phyloP scores from a whole-genome alignment of 805 yeast genomes.

The Torulaspora quercuum region DNA sequence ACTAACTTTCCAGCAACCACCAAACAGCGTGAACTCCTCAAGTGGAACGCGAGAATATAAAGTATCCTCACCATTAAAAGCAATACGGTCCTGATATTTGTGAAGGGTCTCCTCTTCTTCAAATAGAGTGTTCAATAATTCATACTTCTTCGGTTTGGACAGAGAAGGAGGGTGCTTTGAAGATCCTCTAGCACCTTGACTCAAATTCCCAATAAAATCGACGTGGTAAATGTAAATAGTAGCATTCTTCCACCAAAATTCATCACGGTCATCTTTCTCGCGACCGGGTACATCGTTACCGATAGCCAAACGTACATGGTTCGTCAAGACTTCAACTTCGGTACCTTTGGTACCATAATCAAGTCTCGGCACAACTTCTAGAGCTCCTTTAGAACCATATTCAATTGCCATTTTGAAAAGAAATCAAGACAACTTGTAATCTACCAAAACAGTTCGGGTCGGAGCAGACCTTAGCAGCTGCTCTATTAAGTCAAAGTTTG shows the following conservation, averaged over 20 bases:
- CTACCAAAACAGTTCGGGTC: no score
- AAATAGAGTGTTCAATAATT: slow-evolving; percentile 21
- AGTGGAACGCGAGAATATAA: slow-evolving; percentile 24
- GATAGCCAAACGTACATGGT: slow-evolving; percentile 17
- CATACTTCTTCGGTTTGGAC: slow-evolving; percentile 22
- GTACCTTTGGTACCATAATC: slow-evolving; percentile 30
- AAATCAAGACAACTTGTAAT: no score
- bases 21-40: slow-evolving; percentile 26
- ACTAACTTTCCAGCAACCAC: slow-evolving; percentile 27
- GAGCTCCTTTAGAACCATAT: slow-evolving; percentile 5
- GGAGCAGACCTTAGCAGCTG: no score
- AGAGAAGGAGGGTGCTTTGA: slow-evolving; percentile 18
- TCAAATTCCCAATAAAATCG: slow-evolving; percentile 13
- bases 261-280: background rate
- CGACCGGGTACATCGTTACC: slow-evolving; percentile 17
- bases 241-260: slow-evolving; percentile 24
- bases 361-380: slow-evolving; percentile 16
- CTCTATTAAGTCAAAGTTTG: no score
- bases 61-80: slow-evolving; percentile 28
- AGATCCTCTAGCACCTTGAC: slow-evolving; percentile 3
- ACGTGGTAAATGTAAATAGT: slow-evolving; percentile 23
- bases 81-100: slow-evolving; percentile 22
- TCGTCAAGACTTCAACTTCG: slow-evolving; percentile 24
- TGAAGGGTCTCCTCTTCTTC: slow-evolving; percentile 21
- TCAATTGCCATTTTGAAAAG: no score